Conservation (phyloP, 192 early-diverging fungal species). For the Coemansia sp. region DNA sequence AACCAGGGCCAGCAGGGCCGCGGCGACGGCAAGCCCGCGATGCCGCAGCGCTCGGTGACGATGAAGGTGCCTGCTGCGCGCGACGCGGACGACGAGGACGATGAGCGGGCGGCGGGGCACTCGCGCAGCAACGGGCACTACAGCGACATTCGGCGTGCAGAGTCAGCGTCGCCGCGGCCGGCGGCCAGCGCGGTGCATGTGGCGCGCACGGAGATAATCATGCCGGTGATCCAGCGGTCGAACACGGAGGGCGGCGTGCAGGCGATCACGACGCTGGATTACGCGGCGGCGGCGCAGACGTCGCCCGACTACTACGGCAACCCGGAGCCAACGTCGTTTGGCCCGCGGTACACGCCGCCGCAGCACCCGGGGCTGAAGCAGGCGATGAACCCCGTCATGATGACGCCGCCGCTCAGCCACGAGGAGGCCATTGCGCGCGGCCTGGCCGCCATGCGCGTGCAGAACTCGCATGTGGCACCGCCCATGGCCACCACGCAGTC, state of each 20-base stretch:
- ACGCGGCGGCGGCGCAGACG: not conserved
- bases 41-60: constrained; percentile 42
- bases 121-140: not conserved
- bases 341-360: constrained; percentile 6
- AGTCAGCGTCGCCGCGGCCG: constrained; percentile 4
- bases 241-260: constrained; percentile 21
- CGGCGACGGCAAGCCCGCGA: constrained; percentile 6
- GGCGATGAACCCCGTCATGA: constrained; percentile 28
- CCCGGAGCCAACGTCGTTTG: not conserved
- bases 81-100: constrained; percentile 7
- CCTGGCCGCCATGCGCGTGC: constrained; percentile 33
- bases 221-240: constrained; percentile 37
- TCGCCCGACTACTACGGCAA: constrained; percentile 26
- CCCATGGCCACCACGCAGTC: constrained; percentile 7
- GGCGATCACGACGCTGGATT: constrained; percentile 12
- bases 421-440: constrained; percentile 41
- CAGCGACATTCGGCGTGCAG: constrained; percentile 5
- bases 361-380: constrained; percentile 38
- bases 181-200: constrained; percentile 23
- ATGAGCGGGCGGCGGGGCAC: not conserved
- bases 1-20: constrained; percentile 35
- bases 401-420: constrained; percentile 45
- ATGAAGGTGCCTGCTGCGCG: constrained; percentile 16
- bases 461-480: constrained; percentile 11
- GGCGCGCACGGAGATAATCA: constrained; percentile 46